Base-by-base conservation (phyloP, 768 basidiomycete species). In the Boletellus emodensis region DNA sequence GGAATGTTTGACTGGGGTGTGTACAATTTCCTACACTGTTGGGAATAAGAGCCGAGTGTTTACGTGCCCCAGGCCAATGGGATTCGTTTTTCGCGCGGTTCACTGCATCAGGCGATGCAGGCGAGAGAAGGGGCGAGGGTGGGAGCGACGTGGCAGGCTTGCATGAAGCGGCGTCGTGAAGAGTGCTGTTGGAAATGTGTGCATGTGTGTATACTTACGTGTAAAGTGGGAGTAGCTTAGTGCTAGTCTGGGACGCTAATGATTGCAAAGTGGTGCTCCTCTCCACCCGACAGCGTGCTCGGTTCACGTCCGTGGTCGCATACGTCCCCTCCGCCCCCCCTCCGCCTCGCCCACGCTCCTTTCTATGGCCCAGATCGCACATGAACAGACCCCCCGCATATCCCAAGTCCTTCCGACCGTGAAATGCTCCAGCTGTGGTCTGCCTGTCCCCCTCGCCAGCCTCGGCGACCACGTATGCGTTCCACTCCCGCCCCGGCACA, bases 1-100 rank as follows among this genome's bases (percentile, higher is more conserved):
- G 78, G 80, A 17, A 90, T 92, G 87, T 92, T 90, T 68, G 88
- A 91, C 66, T 92, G 87, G 87, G 81, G 88, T 89, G 59, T 56
- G 77, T 74, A 48, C 13, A 1, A 57, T 75, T 72, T 49, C 20
- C 38, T 45, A 53, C 38, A 45, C 44, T 35, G 37, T 42, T 44
- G 20, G 13, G 24, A 38, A 42, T 26, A 13, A 6, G 37, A 6
- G 33, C 46, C 33, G 35, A 43, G 38, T 39, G 43, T 46, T 45
- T 46, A 20, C 49, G 39, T 22, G 36, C 34, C 40, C 40, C 62
- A 90, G 88, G 81, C 39, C 87, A 89, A 73, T 90, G 88, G 88
- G 88, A 90, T 45, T 81, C 74, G 30, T 90, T 88, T 71, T 90
- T 91, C 66, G 72, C 84, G 34, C 77, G 86, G 42, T 79, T 89